phyloP scores from a whole-genome alignment of 1,284 basidiomycete species.

The Coniferiporia weirii region DNA sequence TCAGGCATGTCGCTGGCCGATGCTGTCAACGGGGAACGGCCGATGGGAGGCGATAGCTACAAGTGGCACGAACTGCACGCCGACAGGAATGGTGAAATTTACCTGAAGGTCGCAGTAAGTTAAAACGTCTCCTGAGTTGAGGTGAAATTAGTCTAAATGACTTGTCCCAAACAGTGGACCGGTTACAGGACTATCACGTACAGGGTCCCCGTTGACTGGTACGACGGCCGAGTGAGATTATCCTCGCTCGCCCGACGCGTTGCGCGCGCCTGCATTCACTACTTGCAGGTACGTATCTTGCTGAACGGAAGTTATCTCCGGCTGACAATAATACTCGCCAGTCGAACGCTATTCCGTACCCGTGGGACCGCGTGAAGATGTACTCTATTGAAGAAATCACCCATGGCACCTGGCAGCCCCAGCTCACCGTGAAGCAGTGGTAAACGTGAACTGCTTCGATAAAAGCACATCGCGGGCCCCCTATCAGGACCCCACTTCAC shows the following conservation, averaged over 20 bases:
- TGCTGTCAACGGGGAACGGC: constrained; percentile 57
- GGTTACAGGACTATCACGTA: constrained; percentile 69
- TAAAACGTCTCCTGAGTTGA: constrained; percentile 19
- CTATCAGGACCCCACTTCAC: neutral
- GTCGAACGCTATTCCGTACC: constrained; percentile 62
- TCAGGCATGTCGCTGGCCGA: constrained; percentile 65
- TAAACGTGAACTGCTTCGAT: neutral
- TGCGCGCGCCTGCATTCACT: constrained; percentile 66
- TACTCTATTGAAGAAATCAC: constrained; percentile 68
- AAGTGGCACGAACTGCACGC: constrained; percentile 58
- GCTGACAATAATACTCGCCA: constrained; percentile 23
- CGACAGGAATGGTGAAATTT: constrained; percentile 52
- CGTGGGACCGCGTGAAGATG: constrained; percentile 63
- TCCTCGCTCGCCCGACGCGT: constrained; percentile 64
- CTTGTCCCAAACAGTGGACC: constrained; percentile 43
- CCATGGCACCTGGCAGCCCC: constrained; percentile 64
- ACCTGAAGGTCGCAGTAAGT: constrained; percentile 55
- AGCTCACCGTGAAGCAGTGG: constrained; percentile 28
- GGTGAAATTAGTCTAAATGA: neutral
- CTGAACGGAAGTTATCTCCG: constrained; percentile 11
- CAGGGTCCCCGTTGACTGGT: constrained; percentile 66
- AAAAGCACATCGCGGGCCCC: neutral
- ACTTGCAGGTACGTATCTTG: constrained; percentile 50
- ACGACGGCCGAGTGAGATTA: constrained; percentile 57
- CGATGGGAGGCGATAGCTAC: constrained; percentile 57